Evolutionary conservation across 2,329 filamentous ascomycete species (phyloP), one percentile per base, ranked within the genome.

Genomic region (Ceratocystis harringtonii): DNA sequence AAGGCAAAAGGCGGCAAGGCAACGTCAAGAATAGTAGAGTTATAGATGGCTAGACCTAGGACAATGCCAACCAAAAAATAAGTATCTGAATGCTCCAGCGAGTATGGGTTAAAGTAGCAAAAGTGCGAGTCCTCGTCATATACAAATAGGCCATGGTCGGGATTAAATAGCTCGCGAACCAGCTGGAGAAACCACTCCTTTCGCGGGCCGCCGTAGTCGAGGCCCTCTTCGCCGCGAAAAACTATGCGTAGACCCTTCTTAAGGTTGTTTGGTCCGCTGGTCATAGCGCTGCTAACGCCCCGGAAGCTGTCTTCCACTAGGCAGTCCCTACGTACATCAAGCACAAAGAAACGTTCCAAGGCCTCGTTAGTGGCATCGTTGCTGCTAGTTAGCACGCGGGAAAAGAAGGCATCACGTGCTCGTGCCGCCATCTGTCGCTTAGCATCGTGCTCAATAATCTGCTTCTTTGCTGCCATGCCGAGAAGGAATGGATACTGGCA

Each of bases 101-200:
- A 90, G 72, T 87, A 84, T 0, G 91, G 88, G 72, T 96, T 96
- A 77, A 96, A 96, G 74, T 96, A 96, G 75, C 92, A 96, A 72
- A 88, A 90, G 60, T 84, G 83, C 2, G 91, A 95, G 71, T 96
- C 90, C 63, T 95, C 90, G 68, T 96, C 92, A 74, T 95, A 96
- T 6, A 88, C 78, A 73, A 96, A 96, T 75, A 96, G 84, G n/a
- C 90, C 90, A 77, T 95, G 88, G 70, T 92, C 85, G 2, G 90
- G 90, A 71, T 95, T 91, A 75, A 96, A 96, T 41, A 96, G 86
- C 72, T 96, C 92, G 70, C 91, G 81, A 61, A 94, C 86, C 25
- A 96, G 81, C 67, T 96, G 81, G 62, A 96, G 76, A 72, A 96
- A 96, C 92, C 92, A 96, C 75, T 96, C 92, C 74, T 96, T 96